phyloP scores from a whole-genome alignment of 2,329 filamentous ascomycete species.

The Curvularia eragrostidis region DNA sequence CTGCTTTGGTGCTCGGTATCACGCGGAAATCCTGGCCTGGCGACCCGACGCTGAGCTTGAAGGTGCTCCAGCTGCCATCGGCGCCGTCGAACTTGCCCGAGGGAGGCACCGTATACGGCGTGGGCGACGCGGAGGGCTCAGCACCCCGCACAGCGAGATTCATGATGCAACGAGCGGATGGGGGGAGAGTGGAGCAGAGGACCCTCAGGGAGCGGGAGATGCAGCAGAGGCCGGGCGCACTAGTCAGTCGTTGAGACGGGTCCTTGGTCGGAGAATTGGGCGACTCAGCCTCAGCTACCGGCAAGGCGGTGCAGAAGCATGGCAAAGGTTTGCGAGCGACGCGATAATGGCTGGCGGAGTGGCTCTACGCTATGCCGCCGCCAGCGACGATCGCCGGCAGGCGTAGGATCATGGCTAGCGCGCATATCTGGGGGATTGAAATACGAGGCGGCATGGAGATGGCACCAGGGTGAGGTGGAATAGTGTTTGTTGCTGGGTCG shows the following conservation, averaged over 20 bases:
- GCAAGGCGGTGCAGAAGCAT: neutral
- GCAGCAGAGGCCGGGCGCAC: neutral
- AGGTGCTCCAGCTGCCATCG: constrained; percentile 53
- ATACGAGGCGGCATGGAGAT: constrained; percentile 22
- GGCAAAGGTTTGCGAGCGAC: neutral
- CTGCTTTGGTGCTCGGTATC: constrained; percentile 44
- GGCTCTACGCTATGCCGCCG: constrained; percentile 15
- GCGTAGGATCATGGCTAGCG: neutral
- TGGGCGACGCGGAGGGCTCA: constrained; percentile 14
- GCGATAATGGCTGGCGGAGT: constrained; percentile 5
- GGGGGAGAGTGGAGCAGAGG: neutral
- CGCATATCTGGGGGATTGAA: constrained; percentile 2
- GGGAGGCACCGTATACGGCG: constrained; percentile 43
- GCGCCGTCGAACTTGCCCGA: constrained; percentile 49
- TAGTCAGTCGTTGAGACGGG: constrained; percentile 1
- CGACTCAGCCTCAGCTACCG: neutral
- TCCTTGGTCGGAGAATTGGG: constrained; percentile 1
- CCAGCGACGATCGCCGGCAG: neutral
- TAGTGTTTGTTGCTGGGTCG: constrained; percentile 4
- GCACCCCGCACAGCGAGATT: constrained; percentile 27
- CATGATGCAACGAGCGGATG: constrained; percentile 29
- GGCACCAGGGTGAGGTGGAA: constrained; percentile 18
- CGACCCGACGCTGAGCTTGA: constrained; percentile 50
- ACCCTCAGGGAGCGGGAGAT: neutral
- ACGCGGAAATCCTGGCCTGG: constrained; percentile 51